Percentiles rank a stretch among this genome's conserved stretches.
These are phyloP conservation scores for Exophiala alcalophila DNA, from an alignment of 2,329 filamentous ascomycete genomes.

Conservation along the genomic window DNA sequence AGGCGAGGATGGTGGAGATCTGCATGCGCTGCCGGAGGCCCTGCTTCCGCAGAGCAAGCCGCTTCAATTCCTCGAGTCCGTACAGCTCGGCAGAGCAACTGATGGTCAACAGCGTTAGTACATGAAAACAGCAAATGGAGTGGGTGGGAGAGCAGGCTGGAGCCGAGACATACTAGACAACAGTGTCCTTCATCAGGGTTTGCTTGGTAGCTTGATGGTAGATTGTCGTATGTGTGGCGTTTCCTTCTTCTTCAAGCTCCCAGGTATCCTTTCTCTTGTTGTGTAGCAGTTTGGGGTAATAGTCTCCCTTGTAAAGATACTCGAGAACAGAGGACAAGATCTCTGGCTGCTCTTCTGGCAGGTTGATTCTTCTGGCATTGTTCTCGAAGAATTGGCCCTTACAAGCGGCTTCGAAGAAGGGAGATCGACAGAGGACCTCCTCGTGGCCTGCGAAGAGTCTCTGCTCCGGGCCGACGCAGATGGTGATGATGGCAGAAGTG, in stretches of 20 bases:
- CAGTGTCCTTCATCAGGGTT: conserved; percentile 78
- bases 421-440: conserved; percentile 72
- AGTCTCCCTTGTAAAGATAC: conserved; percentile 91
- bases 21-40: conserved; percentile 81
- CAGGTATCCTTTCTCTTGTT: conserved; percentile 78
- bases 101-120: conserved; percentile 22
- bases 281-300: conserved; percentile 77
- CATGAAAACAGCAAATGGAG: too few species aligned
- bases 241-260: conserved; percentile 68
- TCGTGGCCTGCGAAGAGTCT: conserved; percentile 90
- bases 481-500: conserved; percentile 70
- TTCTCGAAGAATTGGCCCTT: conserved; percentile 61
- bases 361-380: conserved; percentile 66
- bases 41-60: conserved; percentile 81
- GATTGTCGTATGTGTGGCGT: conserved; percentile 57
- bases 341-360: conserved; percentile 83
- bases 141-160: background rate
- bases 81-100: conserved; percentile 80
- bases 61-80: conserved; percentile 78
- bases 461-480: conserved; percentile 75
- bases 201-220: conserved; percentile 63
- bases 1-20: conserved; percentile 78
- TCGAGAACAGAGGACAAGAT: conserved; percentile 88
- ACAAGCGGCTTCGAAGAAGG: conserved; percentile 70
- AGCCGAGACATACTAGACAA: conserved; percentile 63